Evolutionary conservation across 1,139 yeast genomes (phyloP), one percentile per base, ranked within the genome.

Genomic region (Candida pseudoviswanathii): DNA sequence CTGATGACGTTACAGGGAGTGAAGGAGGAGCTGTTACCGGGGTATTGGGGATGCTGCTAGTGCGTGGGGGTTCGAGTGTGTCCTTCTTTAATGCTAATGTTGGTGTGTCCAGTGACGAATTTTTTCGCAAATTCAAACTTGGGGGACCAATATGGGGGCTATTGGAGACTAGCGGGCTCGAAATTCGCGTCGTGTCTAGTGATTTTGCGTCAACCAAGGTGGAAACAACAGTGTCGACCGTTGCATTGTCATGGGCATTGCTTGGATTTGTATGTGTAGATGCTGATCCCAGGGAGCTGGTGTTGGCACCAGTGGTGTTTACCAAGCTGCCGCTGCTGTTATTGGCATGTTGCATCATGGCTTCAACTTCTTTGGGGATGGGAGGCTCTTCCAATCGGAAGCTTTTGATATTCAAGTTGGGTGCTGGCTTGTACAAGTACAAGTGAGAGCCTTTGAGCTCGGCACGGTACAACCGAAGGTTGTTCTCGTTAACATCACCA

Each of bases 391-490:
- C 48, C 36, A 65, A 52, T 53, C 60, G 51, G 60, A 85, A 81
- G 52, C 69, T 68, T 58, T 74, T 80, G 39, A 81, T 75, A 58
- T 74, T 78, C 41, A 78, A 55, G 39, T 70, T 79, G 8, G 73
- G 62, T 1, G 84, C 81, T 5, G 83, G 73, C 58, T 81, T 84
- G 67, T 78, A 85, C 26, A 87, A 62, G 53, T 75, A 74, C 49
- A 87, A 64, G 47, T 75, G 75, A 0, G 89, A 77, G 6, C 95
- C 95, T 57, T 76, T 80, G 54, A 87, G 68, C 61, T 85, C 91
- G 0, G 84, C 87, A 50, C 86, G 73, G 56, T 70, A 81, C 33
- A 86, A 60, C 54, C 76, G 77, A 57, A 78, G 62, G 36, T 68
- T 63, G 24, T 67, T 70, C 41, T 72, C 80, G 47, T 64, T 62